Conservation (phyloP, 1,284 basidiomycete species). For the Ustilago xerochloae region DNA sequence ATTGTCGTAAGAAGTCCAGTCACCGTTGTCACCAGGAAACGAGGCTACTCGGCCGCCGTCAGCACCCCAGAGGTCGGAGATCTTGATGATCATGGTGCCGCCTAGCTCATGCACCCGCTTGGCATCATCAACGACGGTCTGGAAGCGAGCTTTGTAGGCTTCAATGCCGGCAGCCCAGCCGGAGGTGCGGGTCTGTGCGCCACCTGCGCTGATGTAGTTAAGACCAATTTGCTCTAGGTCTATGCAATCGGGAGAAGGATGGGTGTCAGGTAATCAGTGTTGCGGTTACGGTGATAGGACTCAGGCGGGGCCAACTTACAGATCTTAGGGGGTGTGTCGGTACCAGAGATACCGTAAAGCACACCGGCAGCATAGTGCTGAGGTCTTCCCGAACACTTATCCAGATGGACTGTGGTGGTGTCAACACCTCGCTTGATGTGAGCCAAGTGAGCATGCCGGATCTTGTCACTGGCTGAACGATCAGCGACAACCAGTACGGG, state of each 20-base stretch:
- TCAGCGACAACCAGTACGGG: no score
- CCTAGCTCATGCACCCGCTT: slow-evolving; percentile 1
- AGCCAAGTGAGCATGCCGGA: no score
- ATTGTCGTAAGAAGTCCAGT: slow-evolving; percentile 13
- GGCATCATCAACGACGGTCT: background rate
- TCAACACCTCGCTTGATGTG: background rate
- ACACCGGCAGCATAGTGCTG: slow-evolving; percentile 11
- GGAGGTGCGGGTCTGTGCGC: slow-evolving; percentile 7
- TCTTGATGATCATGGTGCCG: slow-evolving; percentile 14
- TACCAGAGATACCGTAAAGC: slow-evolving; percentile 15
- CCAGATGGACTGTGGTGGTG: slow-evolving; percentile 9
- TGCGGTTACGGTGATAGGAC: no score
- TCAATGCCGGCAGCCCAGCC: background rate
- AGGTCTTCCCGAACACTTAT: slow-evolving; percentile 7
- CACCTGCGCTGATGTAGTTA: slow-evolving; percentile 12
- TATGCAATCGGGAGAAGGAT: background rate
- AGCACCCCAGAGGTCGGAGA: slow-evolving; percentile 14
- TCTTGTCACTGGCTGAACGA: no score
- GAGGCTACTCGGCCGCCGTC: slow-evolving; percentile 1
- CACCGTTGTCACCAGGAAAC: slow-evolving; percentile 19
- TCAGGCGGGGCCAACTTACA: background rate
- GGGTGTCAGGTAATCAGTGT: no score
- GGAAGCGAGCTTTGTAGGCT: slow-evolving; percentile 4
- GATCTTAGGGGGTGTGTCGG: slow-evolving; percentile 3
- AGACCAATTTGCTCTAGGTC: background rate